phyloP scores from a whole-genome alignment of 192 early-diverging fungal genomes.

The Coemansia reversa region DNA sequence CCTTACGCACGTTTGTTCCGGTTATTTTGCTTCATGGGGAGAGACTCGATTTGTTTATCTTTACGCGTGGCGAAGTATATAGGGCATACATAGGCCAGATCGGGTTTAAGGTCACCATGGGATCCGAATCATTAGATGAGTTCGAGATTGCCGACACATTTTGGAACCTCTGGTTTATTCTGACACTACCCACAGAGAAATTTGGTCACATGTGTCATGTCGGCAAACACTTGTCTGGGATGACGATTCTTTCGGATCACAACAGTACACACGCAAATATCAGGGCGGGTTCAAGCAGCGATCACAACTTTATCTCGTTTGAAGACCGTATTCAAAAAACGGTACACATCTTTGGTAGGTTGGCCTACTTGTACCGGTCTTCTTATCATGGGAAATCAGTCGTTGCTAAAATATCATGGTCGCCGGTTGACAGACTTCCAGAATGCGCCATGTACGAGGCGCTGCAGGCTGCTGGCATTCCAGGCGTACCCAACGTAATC shows the following conservation, averaged over 20 bases:
- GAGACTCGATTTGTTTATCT: constrained; percentile 2
- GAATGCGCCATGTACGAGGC: constrained; percentile 21
- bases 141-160: background rate
- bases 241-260: no score
- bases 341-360: background rate
- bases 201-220: constrained; percentile 6
- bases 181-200: background rate
- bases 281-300: no score
- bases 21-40: constrained; percentile 7
- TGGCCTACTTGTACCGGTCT: background rate
- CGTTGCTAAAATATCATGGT: constrained; percentile 11
- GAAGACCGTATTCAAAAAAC: background rate
- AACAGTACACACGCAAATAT: no score
- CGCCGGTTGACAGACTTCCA: background rate
- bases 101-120: no score
- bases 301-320: background rate
- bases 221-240: no score
- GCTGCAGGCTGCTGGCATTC: background rate
- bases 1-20: constrained; percentile 12
- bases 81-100: background rate
- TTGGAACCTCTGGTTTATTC: constrained; percentile 3
- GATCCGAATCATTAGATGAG: no score
- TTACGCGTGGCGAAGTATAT: background rate
- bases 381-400: background rate
- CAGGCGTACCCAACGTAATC: background rate